Base-by-base conservation (phyloP, 2,329 filamentous ascomycete genomes). In the Phaeophleospora eucalypticola region DNA sequence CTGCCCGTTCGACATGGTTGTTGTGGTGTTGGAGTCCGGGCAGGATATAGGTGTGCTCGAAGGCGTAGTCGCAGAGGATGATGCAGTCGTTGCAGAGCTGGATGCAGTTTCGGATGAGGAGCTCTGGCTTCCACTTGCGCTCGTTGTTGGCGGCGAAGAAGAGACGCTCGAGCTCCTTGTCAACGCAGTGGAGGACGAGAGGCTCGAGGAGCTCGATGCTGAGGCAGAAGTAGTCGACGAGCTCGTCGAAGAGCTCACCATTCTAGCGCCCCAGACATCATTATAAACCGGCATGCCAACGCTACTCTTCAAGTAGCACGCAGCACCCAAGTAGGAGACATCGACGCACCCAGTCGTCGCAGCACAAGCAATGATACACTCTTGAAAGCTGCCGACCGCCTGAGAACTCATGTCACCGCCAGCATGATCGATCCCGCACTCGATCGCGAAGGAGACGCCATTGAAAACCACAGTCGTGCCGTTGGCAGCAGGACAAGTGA, bases 261-360 rank as follows among this genome's bases (percentile, higher is more conserved):
- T 38, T 41, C 54, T 60, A 4, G 63, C 63, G 24, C 63, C 63
- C 49, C 48, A 54, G 33, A 65, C 32, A 3, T 39, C 48, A 32
- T 54, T 52, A n/a, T 51, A 44, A 14, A 58, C 38, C 8, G 52
- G 38, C 14, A 49, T 35, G 8, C 60, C 60, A 3, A 65, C 35
- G 8, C 43, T 51, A 17, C 46, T 58, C 58, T 66, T 66, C 49
- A 66, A 43, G 45, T 65, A 64, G 51, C 61, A 65, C 9, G 60
- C 59, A 15, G 49, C 34, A n/a, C 34, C 59, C 2, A 51, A 56
- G 17, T 60, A 40, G 2, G 58, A 51, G 16, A 61, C 51, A 34
- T 54, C 60, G 2, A 59, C 47, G 37, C 60, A 63, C 17, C 48
- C 46, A 14, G 24, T 24, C 4, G 49, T 50, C 2, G 43, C 36